phyloP scores from a whole-genome alignment of 352 stramenopile genomes.

The Paralagenidium karlingii region DNA sequence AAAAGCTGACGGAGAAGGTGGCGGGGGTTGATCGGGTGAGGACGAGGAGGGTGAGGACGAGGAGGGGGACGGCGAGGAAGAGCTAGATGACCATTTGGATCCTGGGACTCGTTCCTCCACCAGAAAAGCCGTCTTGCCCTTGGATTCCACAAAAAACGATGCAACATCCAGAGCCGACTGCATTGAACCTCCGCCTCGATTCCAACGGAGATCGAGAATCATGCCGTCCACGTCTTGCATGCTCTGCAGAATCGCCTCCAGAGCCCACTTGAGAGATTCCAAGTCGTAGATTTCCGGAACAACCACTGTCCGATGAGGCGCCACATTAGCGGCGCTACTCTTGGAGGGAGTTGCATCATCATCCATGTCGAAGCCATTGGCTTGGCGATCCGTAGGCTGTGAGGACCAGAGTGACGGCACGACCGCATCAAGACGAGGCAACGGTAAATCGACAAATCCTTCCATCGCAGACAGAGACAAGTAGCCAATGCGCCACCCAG shows the following conservation, averaged over 20 bases:
- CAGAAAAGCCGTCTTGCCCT: conserved; percentile 15
- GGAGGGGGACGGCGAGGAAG: too few relatives aligned
- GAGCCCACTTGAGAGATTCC: conserved; percentile 77
- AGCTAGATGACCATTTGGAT: too few relatives aligned
- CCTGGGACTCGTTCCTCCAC: conserved; percentile 6
- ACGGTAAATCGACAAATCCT: conserved; percentile 67
- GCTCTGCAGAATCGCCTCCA: conserved; percentile 64
- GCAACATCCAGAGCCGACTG: conserved; percentile 45
- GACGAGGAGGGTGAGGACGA: too few relatives aligned
- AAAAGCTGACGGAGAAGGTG: too few relatives aligned
- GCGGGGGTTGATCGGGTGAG: too few relatives aligned
- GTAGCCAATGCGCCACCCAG: conserved; percentile 71
- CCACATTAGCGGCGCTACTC: background rate
- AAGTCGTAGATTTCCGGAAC: conserved; percentile 76
- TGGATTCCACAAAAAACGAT: conserved; percentile 51
- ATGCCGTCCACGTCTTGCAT: conserved; percentile 51
- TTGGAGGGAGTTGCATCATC: conserved; percentile 1
- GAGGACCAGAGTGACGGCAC: conserved; percentile 34
- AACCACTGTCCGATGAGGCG: too few relatives aligned
- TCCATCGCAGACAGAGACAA: conserved; percentile 54
- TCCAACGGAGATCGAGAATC: conserved; percentile 68
- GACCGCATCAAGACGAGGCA: conserved; percentile 45
- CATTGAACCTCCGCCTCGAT: conserved; percentile 54
- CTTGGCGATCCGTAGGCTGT: background rate
- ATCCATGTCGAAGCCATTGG: background rate